Conservation (phyloP, 257 asterid species). For the Scutellaria barbata region DNA sequence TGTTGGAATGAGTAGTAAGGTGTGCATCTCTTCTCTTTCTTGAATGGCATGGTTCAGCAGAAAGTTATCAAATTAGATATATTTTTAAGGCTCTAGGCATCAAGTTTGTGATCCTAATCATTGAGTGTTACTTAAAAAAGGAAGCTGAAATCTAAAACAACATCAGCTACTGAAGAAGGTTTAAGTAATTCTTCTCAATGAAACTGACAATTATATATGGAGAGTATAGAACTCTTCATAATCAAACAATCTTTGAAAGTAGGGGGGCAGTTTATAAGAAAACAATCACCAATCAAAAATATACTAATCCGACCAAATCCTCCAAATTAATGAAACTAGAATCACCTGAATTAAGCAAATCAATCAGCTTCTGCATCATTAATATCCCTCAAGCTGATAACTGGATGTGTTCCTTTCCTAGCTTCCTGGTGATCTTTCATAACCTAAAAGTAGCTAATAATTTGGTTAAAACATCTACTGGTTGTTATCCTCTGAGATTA, state of each 20-base stretch:
- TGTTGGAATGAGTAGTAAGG: conserved; percentile 99
- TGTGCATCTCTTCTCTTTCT: conserved; percentile 50
- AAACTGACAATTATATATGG: not conserved
- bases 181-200: not conserved
- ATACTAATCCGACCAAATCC: not conserved
- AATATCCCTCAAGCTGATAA: not conserved
- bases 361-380: not conserved
- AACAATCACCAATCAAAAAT: not conserved
- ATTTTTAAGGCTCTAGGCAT: not conserved
- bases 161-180: not conserved
- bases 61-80: not conserved
- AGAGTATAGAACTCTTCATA: not conserved
- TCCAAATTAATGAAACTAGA: too few species aligned
- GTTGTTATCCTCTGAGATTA: too few species aligned
- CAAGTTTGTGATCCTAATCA: too few species aligned
- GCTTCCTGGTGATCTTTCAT: not conserved
- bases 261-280: not conserved
- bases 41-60: not conserved
- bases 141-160: not conserved
- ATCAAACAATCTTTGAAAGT: not conserved
- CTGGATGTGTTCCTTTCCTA: not conserved
- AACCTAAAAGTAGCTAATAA: not conserved
- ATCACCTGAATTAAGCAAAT: not conserved
- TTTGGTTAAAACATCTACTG: not conserved
- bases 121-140: too few species aligned